Evolutionary conservation across 208 protist genomes (phyloP).

Genomic region (Trypanosoma mega): DNA sequence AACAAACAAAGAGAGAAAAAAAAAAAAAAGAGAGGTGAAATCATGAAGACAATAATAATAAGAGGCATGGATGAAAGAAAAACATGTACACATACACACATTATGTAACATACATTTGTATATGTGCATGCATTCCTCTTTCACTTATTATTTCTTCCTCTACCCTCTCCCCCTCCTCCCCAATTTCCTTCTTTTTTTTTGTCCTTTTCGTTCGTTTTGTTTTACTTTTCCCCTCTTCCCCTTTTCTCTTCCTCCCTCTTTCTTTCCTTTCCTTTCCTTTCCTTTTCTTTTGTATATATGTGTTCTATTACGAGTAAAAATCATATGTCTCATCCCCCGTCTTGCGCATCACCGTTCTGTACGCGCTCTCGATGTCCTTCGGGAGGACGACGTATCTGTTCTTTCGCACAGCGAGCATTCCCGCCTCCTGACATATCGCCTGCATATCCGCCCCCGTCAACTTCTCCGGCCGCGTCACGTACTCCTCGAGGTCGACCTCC

Average conservation of each 20-base stretch:
- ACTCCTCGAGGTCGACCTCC: conserved; percentile 98
- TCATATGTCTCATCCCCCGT: conserved; percentile 81
- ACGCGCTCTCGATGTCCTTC: conserved; percentile 99
- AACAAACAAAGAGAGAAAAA: too few relatives aligned
- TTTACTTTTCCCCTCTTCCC: neutral
- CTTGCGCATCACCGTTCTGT: conserved; percentile 88
- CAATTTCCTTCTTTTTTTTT: neutral
- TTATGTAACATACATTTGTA: neutral
- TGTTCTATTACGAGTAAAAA: conserved; percentile 73
- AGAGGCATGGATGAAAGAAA: too few relatives aligned
- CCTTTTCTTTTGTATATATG: neutral
- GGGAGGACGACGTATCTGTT: conserved; percentile 99
- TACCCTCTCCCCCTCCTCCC: neutral
- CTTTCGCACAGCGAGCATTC: conserved; percentile 99
- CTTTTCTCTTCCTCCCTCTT: neutral
- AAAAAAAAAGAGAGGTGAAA: too few relatives aligned
- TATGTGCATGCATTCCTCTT: neutral
- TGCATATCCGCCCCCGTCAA: conserved; percentile 98
- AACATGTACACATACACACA: conserved; percentile 9
- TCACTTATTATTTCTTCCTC: too few relatives aligned
- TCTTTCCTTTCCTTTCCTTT: neutral
- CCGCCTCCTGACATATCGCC: conserved; percentile 98
- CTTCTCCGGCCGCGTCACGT: conserved; percentile 97
- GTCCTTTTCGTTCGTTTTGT: conserved; percentile 4
- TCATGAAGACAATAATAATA: too few relatives aligned